These are phyloP conservation scores for Phoma herbarum DNA, from an alignment of 2,329 filamentous ascomycete genomes.

Conservation along the genomic window DNA sequence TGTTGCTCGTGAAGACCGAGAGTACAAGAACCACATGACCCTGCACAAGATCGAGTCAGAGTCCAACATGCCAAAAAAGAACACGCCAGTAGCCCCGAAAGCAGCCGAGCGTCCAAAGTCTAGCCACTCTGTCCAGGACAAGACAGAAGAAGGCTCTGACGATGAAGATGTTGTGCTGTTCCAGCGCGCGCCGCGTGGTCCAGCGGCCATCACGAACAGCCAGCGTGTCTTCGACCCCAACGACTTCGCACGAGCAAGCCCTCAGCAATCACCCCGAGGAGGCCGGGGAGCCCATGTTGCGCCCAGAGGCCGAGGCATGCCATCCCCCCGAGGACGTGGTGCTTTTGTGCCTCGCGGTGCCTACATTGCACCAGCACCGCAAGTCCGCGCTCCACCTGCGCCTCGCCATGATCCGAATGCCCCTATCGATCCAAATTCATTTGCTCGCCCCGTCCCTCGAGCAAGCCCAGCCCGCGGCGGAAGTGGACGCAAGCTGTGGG, in stretches of 20 bases:
- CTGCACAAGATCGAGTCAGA: conserved; percentile 51
- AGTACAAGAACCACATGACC: conserved; percentile 54
- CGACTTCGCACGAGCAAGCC: conserved; percentile 55
- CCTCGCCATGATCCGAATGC: conserved; percentile 47
- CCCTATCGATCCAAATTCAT: conserved; percentile 54
- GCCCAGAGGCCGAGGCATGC: conserved; percentile 36
- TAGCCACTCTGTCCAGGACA: conserved; percentile 32
- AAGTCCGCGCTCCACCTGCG: conserved; percentile 37
- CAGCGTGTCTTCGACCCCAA: conserved; percentile 58
- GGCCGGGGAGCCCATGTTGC: conserved; percentile 39
- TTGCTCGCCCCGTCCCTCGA: conserved; percentile 46
- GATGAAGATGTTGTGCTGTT: conserved; percentile 53
- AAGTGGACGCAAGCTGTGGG: conserved; percentile 50
- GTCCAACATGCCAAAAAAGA: conserved; percentile 29
- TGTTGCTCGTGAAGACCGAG: conserved; percentile 59
- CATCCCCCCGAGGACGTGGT: conserved; percentile 38
- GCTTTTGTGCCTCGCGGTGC: conserved; percentile 42
- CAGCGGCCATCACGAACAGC: conserved; percentile 37
- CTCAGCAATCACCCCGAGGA: conserved; percentile 44
- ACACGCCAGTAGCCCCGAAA: conserved; percentile 26
- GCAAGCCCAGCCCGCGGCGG: conserved; percentile 44
- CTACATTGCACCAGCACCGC: conserved; percentile 43
- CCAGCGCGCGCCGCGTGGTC: conserved; percentile 49
- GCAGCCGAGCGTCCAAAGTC: conserved; percentile 39
- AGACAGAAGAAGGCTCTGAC: conserved; percentile 39